phyloP scores from a whole-genome alignment of 2,329 filamentous ascomycete species.

The Nigrospora osmanthi region DNA sequence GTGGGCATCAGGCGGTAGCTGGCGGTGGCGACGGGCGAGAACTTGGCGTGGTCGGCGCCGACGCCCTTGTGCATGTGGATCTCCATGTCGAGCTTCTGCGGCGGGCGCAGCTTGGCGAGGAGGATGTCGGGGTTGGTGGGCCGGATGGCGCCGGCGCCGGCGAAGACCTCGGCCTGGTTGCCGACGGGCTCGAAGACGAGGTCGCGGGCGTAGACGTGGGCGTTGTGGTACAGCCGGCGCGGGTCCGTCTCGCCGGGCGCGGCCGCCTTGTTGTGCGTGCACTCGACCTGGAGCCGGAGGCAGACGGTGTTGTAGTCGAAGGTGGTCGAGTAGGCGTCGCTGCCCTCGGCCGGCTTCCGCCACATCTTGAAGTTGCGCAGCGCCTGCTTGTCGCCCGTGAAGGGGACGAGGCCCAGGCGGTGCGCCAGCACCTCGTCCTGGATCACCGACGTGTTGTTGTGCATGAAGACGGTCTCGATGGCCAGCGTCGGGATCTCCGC shows the following conservation, averaged over 20 bases:
- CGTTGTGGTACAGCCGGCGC: slow-evolving; percentile 75
- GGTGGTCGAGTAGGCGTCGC: slow-evolving; percentile 50
- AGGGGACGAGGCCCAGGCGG: slow-evolving; percentile 81
- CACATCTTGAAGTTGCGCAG: slow-evolving; percentile 73
- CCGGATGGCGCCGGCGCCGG: slow-evolving; percentile 58
- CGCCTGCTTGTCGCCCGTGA: slow-evolving; percentile 71
- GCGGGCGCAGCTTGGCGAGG: slow-evolving; percentile 86
- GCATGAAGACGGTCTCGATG: slow-evolving; percentile 86
- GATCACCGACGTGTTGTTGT: slow-evolving; percentile 96
- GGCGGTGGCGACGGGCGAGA: slow-evolving; percentile 90
- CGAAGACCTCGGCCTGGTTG: slow-evolving; percentile 62
- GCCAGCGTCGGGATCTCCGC: slow-evolving; percentile 90
- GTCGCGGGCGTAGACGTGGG: slow-evolving; percentile 73
- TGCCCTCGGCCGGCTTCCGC: slow-evolving; percentile 60
- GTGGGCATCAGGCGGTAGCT: slow-evolving; percentile 85
- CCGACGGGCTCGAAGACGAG: slow-evolving; percentile 72
- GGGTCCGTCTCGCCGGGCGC: slow-evolving; percentile 70
- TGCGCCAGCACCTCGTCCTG: slow-evolving; percentile 95
- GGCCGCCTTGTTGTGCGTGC: slow-evolving; percentile 70
- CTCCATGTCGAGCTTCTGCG: slow-evolving; percentile 76
- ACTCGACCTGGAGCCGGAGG: slow-evolving; percentile 69
- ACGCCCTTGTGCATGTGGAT: slow-evolving; percentile 95
- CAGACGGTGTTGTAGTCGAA: slow-evolving; percentile 84
- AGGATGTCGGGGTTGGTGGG: slow-evolving; percentile 88
- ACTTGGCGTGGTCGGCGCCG: slow-evolving; percentile 92